A percentile compares a stretch with the other conserved stretches of the same genome.
phyloP scores from a whole-genome alignment of 108 stramenopile genomes.

The Nannochloropsis gaditana region DNA sequence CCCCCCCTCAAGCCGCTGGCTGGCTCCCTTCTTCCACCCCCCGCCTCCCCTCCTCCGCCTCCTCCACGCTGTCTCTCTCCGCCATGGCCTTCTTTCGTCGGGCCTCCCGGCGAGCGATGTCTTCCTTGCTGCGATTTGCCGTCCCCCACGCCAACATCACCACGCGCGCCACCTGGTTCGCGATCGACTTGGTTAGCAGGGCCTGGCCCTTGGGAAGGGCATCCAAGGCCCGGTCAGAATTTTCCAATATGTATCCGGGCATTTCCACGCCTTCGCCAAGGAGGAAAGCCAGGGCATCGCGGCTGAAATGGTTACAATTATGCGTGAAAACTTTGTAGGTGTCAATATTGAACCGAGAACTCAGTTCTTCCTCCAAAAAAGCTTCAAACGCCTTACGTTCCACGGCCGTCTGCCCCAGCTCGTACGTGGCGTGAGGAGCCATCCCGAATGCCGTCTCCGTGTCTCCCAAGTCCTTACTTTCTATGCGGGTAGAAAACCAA shows the following conservation, averaged over 20 bases:
- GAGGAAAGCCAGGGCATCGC: background rate
- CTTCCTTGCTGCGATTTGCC: background rate
- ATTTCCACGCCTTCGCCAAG: background rate
- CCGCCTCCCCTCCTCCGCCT: background rate
- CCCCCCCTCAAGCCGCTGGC: background rate
- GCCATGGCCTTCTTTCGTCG: background rate
- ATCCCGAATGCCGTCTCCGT: constrained; percentile 5
- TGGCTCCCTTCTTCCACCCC: background rate
- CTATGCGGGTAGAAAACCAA: constrained; percentile 13
- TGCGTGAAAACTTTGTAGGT: constrained; percentile 15
- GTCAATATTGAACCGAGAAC: background rate
- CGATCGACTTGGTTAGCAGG: background rate
- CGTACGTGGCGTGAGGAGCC: background rate
- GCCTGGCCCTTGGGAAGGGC: background rate
- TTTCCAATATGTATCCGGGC: background rate
- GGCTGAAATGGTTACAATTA: constrained; percentile 20
- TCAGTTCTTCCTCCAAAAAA: constrained; percentile 20
- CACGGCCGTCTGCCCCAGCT: background rate
- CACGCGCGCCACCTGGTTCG: background rate
- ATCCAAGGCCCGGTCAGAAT: background rate
- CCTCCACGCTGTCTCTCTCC: background rate
- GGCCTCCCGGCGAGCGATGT: background rate
- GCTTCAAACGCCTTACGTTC: background rate
- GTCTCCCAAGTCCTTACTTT: background rate
- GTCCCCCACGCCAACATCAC: background rate